Evolutionary conservation across 176 grass and related monocot species (phyloP).

Genomic region (Ampelocalamus luodianensis): DNA sequence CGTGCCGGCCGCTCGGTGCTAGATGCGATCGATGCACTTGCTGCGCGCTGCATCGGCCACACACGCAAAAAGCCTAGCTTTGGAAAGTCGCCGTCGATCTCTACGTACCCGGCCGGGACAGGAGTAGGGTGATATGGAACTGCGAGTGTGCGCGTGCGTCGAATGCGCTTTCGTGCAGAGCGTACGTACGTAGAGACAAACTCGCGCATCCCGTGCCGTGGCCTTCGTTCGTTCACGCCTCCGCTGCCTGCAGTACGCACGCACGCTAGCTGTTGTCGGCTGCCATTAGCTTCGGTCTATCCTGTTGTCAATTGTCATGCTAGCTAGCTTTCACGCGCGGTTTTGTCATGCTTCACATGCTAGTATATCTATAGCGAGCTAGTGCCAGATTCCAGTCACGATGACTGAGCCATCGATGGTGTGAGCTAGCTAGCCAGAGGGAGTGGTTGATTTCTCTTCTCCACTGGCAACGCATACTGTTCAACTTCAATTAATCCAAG

Average conservation of each 20-base stretch:
- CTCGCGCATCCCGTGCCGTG: constrained; percentile 32
- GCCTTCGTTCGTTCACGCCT: not conserved
- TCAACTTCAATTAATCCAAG: too few relatives aligned
- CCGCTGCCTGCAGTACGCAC: not conserved
- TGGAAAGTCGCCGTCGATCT: not conserved
- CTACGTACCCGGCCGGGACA: not conserved
- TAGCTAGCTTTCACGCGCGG: not conserved
- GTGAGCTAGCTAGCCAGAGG: not conserved
- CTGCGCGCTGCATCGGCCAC: not conserved
- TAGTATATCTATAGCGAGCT: not conserved
- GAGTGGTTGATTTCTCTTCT: not conserved
- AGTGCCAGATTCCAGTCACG: not conserved
- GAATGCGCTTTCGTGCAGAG: not conserved
- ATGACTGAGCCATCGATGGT: not conserved
- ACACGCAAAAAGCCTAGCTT: not conserved
- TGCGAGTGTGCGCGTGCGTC: not conserved
- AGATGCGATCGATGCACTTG: not conserved
- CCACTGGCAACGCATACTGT: not conserved
- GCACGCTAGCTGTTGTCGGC: not conserved
- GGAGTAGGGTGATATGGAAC: not conserved
- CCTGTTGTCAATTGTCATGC: too few relatives aligned
- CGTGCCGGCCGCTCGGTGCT: not conserved
- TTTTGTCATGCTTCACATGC: not conserved
- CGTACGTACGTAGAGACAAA: not conserved
- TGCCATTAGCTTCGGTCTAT: not conserved